A percentile compares a stretch with the other conserved stretches of the same genome.
These are phyloP conservation scores for Westerdykella aurantiaca DNA, from an alignment of 2,329 filamentous ascomycete genomes.

Conservation along the genomic window DNA sequence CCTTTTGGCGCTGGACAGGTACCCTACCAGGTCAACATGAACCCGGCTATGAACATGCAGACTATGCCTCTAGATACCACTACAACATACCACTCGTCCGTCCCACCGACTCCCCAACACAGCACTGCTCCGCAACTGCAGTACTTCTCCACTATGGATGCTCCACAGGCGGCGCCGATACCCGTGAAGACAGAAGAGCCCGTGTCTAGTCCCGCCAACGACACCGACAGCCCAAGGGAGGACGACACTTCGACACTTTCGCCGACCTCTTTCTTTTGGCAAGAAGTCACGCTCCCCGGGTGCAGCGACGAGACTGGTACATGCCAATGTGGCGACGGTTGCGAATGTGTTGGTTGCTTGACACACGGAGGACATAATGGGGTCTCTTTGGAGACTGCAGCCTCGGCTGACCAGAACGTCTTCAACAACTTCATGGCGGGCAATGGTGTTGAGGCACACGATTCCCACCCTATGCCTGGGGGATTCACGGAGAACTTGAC, in stretches of 20 bases:
- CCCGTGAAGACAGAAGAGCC: constrained; percentile 13
- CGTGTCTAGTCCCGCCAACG: constrained; percentile 10
- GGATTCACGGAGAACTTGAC: too few relatives aligned
- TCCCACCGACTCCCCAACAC: constrained; percentile 2
- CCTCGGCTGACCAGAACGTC: neutral
- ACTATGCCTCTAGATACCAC: constrained; percentile 13
- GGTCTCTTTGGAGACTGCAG: constrained; percentile 28
- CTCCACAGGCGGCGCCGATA: constrained; percentile 6
- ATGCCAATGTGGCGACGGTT: constrained; percentile 50
- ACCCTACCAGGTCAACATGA: constrained; percentile 17
- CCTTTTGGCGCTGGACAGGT: constrained; percentile 16
- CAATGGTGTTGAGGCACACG: too few relatives aligned
- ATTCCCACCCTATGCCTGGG: too few relatives aligned
- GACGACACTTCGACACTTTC: constrained; percentile 33
- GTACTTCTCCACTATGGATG: constrained; percentile 4
- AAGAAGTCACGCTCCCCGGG: constrained; percentile 33
- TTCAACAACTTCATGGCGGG: neutral
- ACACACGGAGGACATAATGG: constrained; percentile 49
- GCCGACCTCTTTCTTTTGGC: constrained; percentile 35
- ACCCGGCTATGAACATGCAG: constrained; percentile 6
- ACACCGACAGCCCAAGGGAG: constrained; percentile 25
- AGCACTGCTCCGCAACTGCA: constrained; percentile 2
- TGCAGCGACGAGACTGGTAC: constrained; percentile 47
- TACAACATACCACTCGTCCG: constrained; percentile 13
- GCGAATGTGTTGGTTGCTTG: constrained; percentile 48